phyloP scores from a whole-genome alignment of 1,139 yeast genomes.

The Yamadazyma epiphylla region DNA sequence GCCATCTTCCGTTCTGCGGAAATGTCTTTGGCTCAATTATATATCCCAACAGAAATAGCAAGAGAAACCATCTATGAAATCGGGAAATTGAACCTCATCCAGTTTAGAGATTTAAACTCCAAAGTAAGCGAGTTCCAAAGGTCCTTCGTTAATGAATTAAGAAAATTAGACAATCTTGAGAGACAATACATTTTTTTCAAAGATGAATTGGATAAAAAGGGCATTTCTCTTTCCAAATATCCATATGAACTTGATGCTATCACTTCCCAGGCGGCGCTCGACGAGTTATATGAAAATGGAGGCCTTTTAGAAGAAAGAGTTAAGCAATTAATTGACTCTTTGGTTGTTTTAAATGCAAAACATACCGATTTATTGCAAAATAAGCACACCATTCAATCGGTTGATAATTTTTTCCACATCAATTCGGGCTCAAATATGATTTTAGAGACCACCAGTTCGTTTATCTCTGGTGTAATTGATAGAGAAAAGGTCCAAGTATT shows the following conservation, averaged over 20 bases:
- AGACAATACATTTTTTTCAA: conserved; percentile 57
- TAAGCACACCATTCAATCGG: conserved; percentile 49
- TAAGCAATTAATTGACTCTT: conserved; percentile 36
- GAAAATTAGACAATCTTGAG: conserved; percentile 65
- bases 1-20: conserved; percentile 83
- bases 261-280: conserved; percentile 63
- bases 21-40: conserved; percentile 72
- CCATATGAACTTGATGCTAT: conserved; percentile 42
- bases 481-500: conserved; percentile 66
- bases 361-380: conserved; percentile 37
- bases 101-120: conserved; percentile 67
- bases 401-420: conserved; percentile 57
- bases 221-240: conserved; percentile 39
- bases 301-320: conserved; percentile 46
- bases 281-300: conserved; percentile 68
- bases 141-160: conserved; percentile 63
- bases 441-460: conserved; percentile 31
- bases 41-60: conserved; percentile 67
- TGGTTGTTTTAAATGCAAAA: conserved; percentile 29
- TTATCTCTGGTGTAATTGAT: conserved; percentile 80
- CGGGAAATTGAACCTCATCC: conserved; percentile 62
- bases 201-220: conserved; percentile 45
- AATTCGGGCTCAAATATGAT: conserved; percentile 24
- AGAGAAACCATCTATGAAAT: conserved; percentile 62
- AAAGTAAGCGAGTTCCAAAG: conserved; percentile 71